These are phyloP conservation scores for Trichosporon coremiiforme DNA, from an alignment of 1,284 basidiomycete species.

Conservation along the genomic window DNA sequence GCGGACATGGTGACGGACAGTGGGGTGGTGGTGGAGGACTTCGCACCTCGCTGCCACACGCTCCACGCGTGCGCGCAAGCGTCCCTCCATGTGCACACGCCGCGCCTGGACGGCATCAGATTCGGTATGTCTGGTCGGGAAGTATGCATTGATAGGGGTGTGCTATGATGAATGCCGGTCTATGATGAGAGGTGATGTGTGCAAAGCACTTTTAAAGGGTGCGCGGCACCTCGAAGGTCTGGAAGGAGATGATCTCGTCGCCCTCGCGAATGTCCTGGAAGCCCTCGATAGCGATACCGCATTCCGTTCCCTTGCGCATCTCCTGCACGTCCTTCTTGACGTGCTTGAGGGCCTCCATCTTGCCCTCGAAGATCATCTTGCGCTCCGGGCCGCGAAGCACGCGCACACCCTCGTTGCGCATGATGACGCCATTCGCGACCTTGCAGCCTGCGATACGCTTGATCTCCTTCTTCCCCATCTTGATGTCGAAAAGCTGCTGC, in stretches of 20 bases:
- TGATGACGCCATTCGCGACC: conserved; percentile 75
- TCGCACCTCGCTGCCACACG: no score
- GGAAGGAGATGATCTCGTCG: conserved; percentile 66
- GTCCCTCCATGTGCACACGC: no score
- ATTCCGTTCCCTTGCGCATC: conserved; percentile 88
- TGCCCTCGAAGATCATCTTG: conserved; percentile 66
- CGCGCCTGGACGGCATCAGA: no score
- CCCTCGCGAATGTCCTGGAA: conserved; percentile 74
- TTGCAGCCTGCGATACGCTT: conserved; percentile 85
- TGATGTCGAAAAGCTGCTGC: conserved; percentile 80
- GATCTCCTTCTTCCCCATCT: conserved; percentile 67
- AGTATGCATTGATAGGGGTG: conserved; percentile 18
- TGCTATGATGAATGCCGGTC: conserved; percentile 17
- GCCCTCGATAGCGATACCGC: conserved; percentile 77
- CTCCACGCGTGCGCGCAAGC: no score
- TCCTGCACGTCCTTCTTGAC: conserved; percentile 88
- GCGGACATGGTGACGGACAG: no score
- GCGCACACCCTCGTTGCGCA: conserved; percentile 68
- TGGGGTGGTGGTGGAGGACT: no score
- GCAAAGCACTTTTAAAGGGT: conserved; percentile 31
- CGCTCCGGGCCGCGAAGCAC: conserved; percentile 67
- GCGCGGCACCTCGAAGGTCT: conserved; percentile 48
- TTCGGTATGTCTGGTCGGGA: no score
- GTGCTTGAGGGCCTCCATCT: conserved; percentile 81
- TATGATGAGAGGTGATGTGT: conserved; percentile 12